Percentiles rank a stretch among this genome's conserved stretches.
phyloP scores from a whole-genome alignment of 176 grass and related monocot species.

The Bothriochloa decipiens region DNA sequence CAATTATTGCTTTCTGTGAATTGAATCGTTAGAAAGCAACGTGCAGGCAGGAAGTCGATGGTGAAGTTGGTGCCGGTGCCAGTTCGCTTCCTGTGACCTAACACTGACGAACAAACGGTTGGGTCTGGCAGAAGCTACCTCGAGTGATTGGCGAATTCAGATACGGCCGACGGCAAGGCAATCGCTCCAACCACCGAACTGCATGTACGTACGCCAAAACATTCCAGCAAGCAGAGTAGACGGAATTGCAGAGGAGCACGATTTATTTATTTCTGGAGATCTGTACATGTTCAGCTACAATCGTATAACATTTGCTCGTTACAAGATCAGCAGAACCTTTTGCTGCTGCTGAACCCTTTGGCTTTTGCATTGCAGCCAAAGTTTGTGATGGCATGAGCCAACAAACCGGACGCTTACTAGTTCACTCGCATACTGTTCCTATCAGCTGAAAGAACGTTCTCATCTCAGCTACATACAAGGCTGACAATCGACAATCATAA shows the following conservation, averaged over 20 bases:
- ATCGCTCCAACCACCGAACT: neutral
- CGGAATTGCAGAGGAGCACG: neutral
- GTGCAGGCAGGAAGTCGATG: neutral
- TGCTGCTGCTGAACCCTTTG: neutral
- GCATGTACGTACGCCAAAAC: neutral
- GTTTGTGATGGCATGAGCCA: neutral
- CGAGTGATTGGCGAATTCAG: neutral
- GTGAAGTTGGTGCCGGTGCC: constrained; percentile 27
- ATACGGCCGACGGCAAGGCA: neutral
- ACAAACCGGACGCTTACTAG: neutral
- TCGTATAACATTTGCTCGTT: neutral
- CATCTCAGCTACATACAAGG: constrained; percentile 35
- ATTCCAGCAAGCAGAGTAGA: neutral
- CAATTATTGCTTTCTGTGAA: neutral
- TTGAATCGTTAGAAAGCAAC: constrained; percentile 28
- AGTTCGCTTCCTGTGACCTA: constrained; percentile 33
- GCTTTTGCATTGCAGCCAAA: neutral
- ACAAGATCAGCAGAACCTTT: neutral
- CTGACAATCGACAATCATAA: constrained; percentile 34
- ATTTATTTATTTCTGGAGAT: constrained; percentile 9
- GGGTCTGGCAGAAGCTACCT: neutral
- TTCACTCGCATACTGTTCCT: constrained; percentile 36
- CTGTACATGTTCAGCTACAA: constrained; percentile 22
- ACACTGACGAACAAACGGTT: constrained; percentile 2
- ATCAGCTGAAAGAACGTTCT: constrained; percentile 14